Percentiles rank a stretch among this genome's conserved stretches.
These are phyloP conservation scores for Talaromyces albobiverticillius DNA, from an alignment of 2,329 filamentous ascomycete genomes.

Conservation along the genomic window DNA sequence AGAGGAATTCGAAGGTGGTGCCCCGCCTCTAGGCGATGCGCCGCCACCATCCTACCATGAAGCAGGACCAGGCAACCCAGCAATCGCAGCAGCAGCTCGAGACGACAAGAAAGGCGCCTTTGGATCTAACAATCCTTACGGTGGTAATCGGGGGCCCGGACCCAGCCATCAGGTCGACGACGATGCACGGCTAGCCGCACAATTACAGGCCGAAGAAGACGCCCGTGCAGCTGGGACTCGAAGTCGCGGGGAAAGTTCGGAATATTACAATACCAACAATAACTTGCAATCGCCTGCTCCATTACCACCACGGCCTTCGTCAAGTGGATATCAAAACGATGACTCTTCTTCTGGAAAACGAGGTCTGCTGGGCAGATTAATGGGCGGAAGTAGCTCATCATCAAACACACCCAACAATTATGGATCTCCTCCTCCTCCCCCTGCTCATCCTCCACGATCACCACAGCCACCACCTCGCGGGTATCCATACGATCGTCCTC, in stretches of 20 bases:
- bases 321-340: slow-evolving; percentile 1
- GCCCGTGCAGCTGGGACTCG: slow-evolving; percentile 48
- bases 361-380: too few relatives aligned
- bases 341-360: background rate
- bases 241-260: slow-evolving; percentile 40
- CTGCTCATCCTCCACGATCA: background rate
- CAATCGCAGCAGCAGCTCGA: slow-evolving; percentile 30
- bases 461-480: slow-evolving; percentile 8
- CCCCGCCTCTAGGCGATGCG: slow-evolving; percentile 36
- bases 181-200: slow-evolving; percentile 71
- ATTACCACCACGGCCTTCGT: background rate
- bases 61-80: slow-evolving; percentile 43
- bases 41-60: slow-evolving; percentile 59
- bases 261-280: slow-evolving; percentile 43
- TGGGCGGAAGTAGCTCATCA: too few relatives aligned
- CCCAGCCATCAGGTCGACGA: slow-evolving; percentile 46
- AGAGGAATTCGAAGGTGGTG: slow-evolving; percentile 55
- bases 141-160: too few relatives aligned
- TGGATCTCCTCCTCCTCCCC: background rate
- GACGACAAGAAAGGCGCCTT: slow-evolving; percentile 45
- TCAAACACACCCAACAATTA: too few relatives aligned
- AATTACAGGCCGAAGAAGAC: slow-evolving; percentile 81
- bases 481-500: slow-evolving; percentile 4
- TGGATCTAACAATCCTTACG: slow-evolving; percentile 72
- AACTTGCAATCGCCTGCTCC: slow-evolving; percentile 17